Base-by-base conservation (phyloP, 2,329 filamentous ascomycete genomes). In the Sporothrix inflata region DNA sequence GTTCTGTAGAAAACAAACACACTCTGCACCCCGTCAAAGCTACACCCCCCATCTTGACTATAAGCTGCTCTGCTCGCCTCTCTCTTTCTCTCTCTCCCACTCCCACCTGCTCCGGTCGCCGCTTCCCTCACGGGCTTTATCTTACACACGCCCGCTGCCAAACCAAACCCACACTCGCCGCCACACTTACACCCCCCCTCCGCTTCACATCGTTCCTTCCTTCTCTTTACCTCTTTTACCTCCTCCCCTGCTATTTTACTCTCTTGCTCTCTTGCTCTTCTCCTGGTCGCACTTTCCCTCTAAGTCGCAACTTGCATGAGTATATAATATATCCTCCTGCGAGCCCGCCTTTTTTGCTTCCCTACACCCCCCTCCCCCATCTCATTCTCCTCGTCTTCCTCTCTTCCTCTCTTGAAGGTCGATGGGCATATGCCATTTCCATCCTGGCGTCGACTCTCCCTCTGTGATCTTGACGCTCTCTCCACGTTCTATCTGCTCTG, bases 161-260 rank as follows among this genome's bases (percentile, higher is more conserved):
- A 34, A n/a, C 24, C n/a, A 21, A 42, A 38, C 30, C 55, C 55
- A 60, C 55, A 60, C 14, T 9, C 30, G 55, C 30, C 16, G 27
- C 55, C 55, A 60, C 55, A 60, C 55, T 60, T n/a, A 60, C 55
- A 60, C 57, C 19, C 34, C 55, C 57, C 57, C 11, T 42, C 34
- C 34, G 57, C 57, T 42, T 30, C n/a, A 63, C 34, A 24, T 14
- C 34, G 34, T 2, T 63, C 38, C n/a, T 42, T 42, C 34, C 57
- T 40, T 40, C 38, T 63, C 34, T 61, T 61, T 7, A 40, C 34
- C 14, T 38, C n/a, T 11, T 19, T 34, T 40, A 14, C 57, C 19
- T 40, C 34, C 30, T 61, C 21, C 57, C 30, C 30, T 42, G 4
- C 16, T 40, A 8, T 21, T 19, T 5, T 24, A 8, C 14, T 7